Evolutionary conservation across 306 rosid genomes (phyloP).

Genomic region (Cucumis hystrix): DNA sequence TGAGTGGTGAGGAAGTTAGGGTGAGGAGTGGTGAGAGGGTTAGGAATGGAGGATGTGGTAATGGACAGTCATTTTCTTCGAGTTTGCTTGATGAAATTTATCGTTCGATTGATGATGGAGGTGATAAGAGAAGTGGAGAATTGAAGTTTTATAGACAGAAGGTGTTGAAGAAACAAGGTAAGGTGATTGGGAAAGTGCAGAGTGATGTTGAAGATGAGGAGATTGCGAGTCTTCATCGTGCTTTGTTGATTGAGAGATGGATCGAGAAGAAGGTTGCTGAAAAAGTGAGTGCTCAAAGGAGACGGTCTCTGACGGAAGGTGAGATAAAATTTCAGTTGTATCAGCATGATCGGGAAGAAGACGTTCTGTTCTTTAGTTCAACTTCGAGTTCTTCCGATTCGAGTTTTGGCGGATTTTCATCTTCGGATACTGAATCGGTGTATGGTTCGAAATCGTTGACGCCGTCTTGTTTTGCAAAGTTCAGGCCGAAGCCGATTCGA

Average conservation of each 20-base stretch:
- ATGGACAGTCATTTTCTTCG: conserved; percentile 71
- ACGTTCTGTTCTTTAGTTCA: conserved; percentile 52
- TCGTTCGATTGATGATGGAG: conserved; percentile 65
- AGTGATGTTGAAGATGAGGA: conserved; percentile 11
- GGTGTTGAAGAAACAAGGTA: conserved; percentile 30
- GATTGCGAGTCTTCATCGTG: conserved; percentile 14
- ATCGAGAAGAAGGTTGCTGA: conserved; percentile 25
- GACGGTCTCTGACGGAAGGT: conserved; percentile 3
- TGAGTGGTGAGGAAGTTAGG: conserved; percentile 23
- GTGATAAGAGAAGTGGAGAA: conserved; percentile 16
- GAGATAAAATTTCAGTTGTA: conserved; percentile 19
- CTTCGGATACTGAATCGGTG: conserved; percentile 70
- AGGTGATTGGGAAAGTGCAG: conserved; percentile 8
- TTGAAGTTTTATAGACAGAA: conserved; percentile 30
- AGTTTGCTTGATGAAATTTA: conserved; percentile 63
- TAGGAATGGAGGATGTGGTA: neutral
- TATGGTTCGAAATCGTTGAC: conserved; percentile 19
- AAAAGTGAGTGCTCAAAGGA: conserved; percentile 11
- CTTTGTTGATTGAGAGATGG: conserved; percentile 41
- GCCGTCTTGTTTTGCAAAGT: conserved; percentile 35
- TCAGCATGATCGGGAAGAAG: conserved; percentile 23
- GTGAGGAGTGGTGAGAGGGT: conserved; percentile 18
- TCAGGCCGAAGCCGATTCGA: conserved; percentile 39
- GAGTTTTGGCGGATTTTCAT: conserved; percentile 64
- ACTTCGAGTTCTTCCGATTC: conserved; percentile 76